Evolutionary conservation across 2,329 filamentous ascomycete genomes (phyloP).

Genomic region (Plectosphaerella sp.): DNA sequence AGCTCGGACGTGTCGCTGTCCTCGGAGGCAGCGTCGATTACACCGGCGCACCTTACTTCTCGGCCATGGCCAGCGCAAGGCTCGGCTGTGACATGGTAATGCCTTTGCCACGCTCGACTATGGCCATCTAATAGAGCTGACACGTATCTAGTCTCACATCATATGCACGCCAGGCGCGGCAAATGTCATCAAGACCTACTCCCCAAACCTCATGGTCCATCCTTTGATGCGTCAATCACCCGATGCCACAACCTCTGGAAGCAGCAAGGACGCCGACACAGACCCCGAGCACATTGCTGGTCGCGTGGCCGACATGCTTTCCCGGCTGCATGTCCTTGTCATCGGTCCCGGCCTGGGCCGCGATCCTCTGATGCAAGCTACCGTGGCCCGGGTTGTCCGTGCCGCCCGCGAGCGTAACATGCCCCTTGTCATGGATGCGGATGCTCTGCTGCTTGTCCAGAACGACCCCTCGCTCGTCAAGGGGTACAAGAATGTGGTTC

Average conservation of each 20-base stretch:
- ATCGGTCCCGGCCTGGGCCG: constrained; percentile 89
- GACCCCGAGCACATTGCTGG: constrained; percentile 58
- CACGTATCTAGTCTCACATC: constrained; percentile 66
- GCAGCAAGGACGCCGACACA: constrained; percentile 37
- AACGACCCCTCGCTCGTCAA: constrained; percentile 70
- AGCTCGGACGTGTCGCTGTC: constrained; percentile 86
- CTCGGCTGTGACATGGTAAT: constrained; percentile 85
- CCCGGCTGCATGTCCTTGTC: constrained; percentile 86
- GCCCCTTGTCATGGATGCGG: constrained; percentile 86
- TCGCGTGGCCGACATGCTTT: constrained; percentile 73
- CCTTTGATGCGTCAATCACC: constrained; percentile 81
- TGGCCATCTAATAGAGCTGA: constrained; percentile 1
- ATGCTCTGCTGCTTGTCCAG: constrained; percentile 77
- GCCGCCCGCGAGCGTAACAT: constrained; percentile 69
- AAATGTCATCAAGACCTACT: constrained; percentile 93
- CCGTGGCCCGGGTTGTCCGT: constrained; percentile 71
- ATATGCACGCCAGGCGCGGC: constrained; percentile 90
- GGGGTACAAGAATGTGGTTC: constrained; percentile 77
- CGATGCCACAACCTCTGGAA: constrained; percentile 14
- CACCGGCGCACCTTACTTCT: constrained; percentile 96
- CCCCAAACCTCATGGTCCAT: constrained; percentile 97
- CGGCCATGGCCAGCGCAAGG: constrained; percentile 90
- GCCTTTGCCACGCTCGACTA: not conserved
- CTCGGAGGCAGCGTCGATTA: constrained; percentile 96
- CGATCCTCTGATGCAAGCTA: constrained; percentile 85